Percentiles rank a stretch among this genome's conserved stretches.
These are phyloP conservation scores for Entophlyctis helioformis DNA, from an alignment of 192 early-diverging fungal genomes.

Conservation along the genomic window DNA sequence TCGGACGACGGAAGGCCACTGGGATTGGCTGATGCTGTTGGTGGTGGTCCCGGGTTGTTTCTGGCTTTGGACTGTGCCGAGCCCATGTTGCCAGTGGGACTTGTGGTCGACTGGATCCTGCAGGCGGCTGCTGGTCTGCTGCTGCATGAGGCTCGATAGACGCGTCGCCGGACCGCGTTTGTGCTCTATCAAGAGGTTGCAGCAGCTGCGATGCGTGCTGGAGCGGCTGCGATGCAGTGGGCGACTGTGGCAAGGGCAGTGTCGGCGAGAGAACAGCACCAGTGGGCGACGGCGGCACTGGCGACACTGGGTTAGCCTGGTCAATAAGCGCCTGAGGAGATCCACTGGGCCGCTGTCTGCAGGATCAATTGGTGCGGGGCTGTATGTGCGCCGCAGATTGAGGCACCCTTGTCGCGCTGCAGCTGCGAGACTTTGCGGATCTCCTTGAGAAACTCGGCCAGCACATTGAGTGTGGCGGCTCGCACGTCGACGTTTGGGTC, in stretches of 20 bases:
- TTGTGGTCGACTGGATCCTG: neutral
- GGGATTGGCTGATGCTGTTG: too few relatives aligned
- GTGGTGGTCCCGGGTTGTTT: neutral
- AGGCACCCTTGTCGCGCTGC: conserved; percentile 36
- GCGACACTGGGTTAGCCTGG: neutral
- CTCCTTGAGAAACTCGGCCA: conserved; percentile 86
- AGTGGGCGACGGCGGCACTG: neutral
- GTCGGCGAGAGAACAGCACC: too few relatives aligned
- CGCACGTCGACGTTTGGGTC: conserved; percentile 87
- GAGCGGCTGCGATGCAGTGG: too few relatives aligned
- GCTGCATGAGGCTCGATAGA: neutral
- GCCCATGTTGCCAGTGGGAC: neutral
- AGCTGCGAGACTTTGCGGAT: conserved; percentile 60
- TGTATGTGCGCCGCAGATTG: too few relatives aligned
- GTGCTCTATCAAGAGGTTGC: too few relatives aligned
- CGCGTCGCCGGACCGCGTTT: too few relatives aligned
- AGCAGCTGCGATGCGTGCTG: too few relatives aligned
- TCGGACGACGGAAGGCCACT: too few relatives aligned
- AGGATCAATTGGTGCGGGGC: too few relatives aligned
- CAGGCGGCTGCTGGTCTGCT: neutral
- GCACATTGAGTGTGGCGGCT: conserved; percentile 61
- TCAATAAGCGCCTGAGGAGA: too few relatives aligned
- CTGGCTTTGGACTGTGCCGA: neutral
- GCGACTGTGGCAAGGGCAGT: too few relatives aligned
- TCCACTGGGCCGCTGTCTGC: too few relatives aligned